Conservation (phyloP, 345 rosid genomes). For the Cochlearia excelsa region DNA sequence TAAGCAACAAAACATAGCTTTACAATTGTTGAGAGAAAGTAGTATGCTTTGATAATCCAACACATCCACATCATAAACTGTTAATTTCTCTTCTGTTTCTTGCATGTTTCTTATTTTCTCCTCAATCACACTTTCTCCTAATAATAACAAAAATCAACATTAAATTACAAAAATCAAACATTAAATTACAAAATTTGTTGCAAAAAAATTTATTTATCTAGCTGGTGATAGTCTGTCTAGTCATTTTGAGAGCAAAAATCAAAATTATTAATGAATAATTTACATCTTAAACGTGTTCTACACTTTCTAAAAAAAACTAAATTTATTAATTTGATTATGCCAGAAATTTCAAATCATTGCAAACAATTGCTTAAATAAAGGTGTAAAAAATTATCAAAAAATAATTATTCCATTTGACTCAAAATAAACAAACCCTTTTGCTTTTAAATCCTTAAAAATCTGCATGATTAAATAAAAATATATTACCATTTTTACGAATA, state of each 20-base stretch:
- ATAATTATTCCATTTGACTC: no score
- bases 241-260: background rate
- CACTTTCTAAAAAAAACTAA: background rate
- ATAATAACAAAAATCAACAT: slow-evolving; percentile 10
- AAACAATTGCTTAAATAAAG: background rate
- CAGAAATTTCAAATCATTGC: background rate
- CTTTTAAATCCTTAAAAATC: background rate
- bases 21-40: slow-evolving; percentile 55
- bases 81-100: slow-evolving; percentile 46
- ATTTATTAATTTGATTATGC: background rate
- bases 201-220: no score
- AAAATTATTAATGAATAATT: background rate
- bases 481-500: slow-evolving; percentile 50
- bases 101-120: slow-evolving; percentile 59
- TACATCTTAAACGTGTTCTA: no score
- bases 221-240: no score
- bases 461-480: background rate
- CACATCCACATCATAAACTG: slow-evolving; percentile 51
- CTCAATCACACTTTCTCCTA: slow-evolving; percentile 53
- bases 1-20: slow-evolving; percentile 67
- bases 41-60: slow-evolving; percentile 73
- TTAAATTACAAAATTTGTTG: no score
- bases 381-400: no score
- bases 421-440: background rate
- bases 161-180: background rate